Evolutionary conservation across 1,284 basidiomycete genomes (phyloP).

Genomic region (Termitomyces sp.): DNA sequence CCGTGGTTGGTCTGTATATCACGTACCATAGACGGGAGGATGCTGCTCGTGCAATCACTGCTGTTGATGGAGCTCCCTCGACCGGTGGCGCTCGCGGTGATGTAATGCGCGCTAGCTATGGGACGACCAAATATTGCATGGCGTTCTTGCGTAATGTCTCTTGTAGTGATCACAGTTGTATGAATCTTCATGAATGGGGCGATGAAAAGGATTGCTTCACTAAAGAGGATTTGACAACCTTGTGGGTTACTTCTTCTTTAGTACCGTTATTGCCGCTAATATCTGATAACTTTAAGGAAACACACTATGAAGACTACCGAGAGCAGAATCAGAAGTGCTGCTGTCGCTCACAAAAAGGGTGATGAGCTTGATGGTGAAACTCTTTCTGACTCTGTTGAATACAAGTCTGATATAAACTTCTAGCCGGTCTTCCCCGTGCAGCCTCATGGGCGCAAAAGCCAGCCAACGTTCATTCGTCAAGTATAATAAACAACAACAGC

Average conservation of each 20-base stretch:
- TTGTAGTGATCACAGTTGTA: slow-evolving; percentile 87
- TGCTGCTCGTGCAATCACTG: slow-evolving; percentile 88
- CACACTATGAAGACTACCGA: slow-evolving; percentile 85
- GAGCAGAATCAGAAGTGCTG: slow-evolving; percentile 45
- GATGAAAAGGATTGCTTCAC: slow-evolving; percentile 97
- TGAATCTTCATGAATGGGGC: slow-evolving; percentile 96
- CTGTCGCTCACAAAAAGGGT: slow-evolving; percentile 39
- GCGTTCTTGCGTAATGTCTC: slow-evolving; percentile 84
- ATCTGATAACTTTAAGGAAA: slow-evolving; percentile 46
- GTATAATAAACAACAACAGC: slow-evolving; percentile 17
- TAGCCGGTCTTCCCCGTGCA: slow-evolving; percentile 66
- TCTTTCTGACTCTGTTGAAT: slow-evolving; percentile 17
- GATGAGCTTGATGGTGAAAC: slow-evolving; percentile 61
- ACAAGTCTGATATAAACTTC: slow-evolving; percentile 16
- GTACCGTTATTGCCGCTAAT: slow-evolving; percentile 8
- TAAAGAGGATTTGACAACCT: slow-evolving; percentile 85
- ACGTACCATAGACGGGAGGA: slow-evolving; percentile 95
- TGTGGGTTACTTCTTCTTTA: slow-evolving; percentile 47
- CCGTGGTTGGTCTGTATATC: slow-evolving; percentile 92
- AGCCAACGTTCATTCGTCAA: slow-evolving; percentile 18
- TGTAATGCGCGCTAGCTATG: slow-evolving; percentile 89
- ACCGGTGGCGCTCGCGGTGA: slow-evolving; percentile 71
- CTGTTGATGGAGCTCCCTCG: slow-evolving; percentile 87
- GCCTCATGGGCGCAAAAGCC: slow-evolving; percentile 79
- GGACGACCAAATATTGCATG: slow-evolving; percentile 98